These are phyloP conservation scores for Plicaturopsis crispa DNA, from an alignment of 768 basidiomycete species.

Conservation along the genomic window DNA sequence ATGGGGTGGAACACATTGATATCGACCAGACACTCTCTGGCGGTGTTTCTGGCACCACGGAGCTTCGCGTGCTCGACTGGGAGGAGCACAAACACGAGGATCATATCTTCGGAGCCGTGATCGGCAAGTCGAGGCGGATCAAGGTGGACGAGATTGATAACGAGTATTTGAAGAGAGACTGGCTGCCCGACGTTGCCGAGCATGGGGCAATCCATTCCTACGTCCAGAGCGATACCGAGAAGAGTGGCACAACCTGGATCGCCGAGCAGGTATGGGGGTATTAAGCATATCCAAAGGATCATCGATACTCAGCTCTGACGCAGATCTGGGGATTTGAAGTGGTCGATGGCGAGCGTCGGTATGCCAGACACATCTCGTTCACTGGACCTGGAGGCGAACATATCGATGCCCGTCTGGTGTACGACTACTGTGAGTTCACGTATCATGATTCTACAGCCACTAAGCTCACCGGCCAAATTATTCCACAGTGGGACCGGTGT, in stretches of 20 bases:
- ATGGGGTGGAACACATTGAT: conserved; percentile 10
- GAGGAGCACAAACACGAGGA: conserved; percentile 2
- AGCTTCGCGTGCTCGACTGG: conserved; percentile 9
- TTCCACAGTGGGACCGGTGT: too few relatives aligned
- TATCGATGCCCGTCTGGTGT: conserved; percentile 50
- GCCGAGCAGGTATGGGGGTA: conserved; percentile 46
- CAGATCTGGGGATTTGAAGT: conserved; percentile 60
- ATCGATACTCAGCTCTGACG: neutral
- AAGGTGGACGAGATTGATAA: conserved; percentile 21
- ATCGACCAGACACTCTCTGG: conserved; percentile 11
- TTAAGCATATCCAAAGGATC: neutral
- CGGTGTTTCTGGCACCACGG: conserved; percentile 9
- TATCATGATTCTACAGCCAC: too few relatives aligned
- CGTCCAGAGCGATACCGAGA: conserved; percentile 54
- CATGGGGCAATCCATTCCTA: conserved; percentile 25
- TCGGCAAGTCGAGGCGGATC: conserved; percentile 18
- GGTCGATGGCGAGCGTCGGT: conserved; percentile 50
- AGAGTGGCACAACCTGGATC: conserved; percentile 55
- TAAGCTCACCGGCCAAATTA: too few relatives aligned
- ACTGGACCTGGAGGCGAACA: conserved; percentile 51
- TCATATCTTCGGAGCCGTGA: neutral
- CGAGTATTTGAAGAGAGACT: conserved; percentile 30
- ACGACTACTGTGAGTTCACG: conserved; percentile 56
- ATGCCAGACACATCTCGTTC: conserved; percentile 56
- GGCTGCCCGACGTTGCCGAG: conserved; percentile 32